A percentile compares a stretch with the other conserved stretches of the same genome.
Conservation (phyloP, 129 eudicot genomes). For the Kitagawia praeruptora region DNA sequence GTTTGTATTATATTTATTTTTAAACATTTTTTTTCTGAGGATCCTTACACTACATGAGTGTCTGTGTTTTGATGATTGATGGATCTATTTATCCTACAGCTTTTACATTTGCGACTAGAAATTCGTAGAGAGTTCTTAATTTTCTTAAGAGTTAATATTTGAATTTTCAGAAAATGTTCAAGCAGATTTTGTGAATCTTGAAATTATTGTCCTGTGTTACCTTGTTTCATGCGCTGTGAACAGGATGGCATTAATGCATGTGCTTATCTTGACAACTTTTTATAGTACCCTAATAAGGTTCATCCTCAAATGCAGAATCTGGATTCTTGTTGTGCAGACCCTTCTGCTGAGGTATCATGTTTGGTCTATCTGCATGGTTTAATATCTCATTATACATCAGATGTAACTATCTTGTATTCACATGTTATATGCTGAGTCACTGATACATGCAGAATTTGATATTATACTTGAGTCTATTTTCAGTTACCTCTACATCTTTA, state of each 20-base stretch:
- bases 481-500: constrained; percentile 66
- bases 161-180: background rate
- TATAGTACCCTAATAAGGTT: constrained; percentile 16
- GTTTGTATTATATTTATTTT: background rate
- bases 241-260: background rate
- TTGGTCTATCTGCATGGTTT: background rate
- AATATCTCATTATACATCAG: background rate
- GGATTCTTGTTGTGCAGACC: constrained; percentile 72
- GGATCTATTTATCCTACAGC: background rate
- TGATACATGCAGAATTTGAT: constrained; percentile 5
- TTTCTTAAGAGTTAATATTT: background rate
- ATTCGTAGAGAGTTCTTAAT: background rate
- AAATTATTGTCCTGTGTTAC: background rate
- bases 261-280: background rate
- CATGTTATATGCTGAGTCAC: background rate
- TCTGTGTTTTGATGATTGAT: background rate
- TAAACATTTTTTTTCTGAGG: background rate
- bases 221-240: background rate
- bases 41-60: background rate
- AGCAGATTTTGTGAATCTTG: background rate
- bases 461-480: background rate
- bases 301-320: constrained; percentile 40
- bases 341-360: constrained; percentile 52
- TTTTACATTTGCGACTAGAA: background rate
- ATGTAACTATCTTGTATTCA: background rate